Evolutionary conservation across 2,329 filamentous ascomycete genomes (phyloP).

Genomic region (Daldinia sp.): DNA sequence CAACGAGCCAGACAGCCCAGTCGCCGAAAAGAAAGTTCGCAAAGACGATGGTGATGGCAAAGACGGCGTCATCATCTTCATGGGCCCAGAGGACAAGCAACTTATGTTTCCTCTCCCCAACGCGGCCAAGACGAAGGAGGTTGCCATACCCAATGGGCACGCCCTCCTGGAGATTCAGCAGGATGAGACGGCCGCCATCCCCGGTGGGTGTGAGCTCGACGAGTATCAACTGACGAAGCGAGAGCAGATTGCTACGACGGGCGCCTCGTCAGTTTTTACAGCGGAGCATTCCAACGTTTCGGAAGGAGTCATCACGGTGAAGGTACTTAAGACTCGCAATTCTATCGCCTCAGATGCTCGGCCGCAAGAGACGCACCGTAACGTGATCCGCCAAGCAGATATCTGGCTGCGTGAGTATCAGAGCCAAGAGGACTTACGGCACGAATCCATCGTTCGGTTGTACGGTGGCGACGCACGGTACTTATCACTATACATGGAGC

Average conservation of each 20-base stretch:
- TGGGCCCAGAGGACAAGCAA: slow-evolving; percentile 62
- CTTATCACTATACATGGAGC: slow-evolving; percentile 71
- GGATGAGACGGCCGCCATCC: slow-evolving; percentile 63
- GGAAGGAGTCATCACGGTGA: slow-evolving; percentile 69
- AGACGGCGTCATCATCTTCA: slow-evolving; percentile 68
- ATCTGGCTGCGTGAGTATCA: slow-evolving; percentile 70
- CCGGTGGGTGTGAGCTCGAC: slow-evolving; percentile 64
- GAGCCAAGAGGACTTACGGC: slow-evolving; percentile 66
- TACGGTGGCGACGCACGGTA: slow-evolving; percentile 71
- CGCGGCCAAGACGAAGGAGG: slow-evolving; percentile 60
- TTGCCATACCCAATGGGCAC: slow-evolving; percentile 61
- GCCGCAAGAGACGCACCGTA: slow-evolving; percentile 64
- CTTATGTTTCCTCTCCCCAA: slow-evolving; percentile 66
- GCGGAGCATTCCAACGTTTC: slow-evolving; percentile 65
- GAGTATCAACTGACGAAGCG: slow-evolving; percentile 67
- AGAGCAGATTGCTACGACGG: slow-evolving; percentile 67
- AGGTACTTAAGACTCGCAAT: slow-evolving; percentile 68
- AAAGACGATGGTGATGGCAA: slow-evolving; percentile 47
- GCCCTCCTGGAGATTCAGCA: slow-evolving; percentile 64
- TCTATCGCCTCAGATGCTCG: slow-evolving; percentile 57
- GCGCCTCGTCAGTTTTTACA: slow-evolving; percentile 67
- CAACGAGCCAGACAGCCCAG: slow-evolving; percentile 51
- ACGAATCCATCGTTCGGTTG: slow-evolving; percentile 69
- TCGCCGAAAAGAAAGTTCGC: slow-evolving; percentile 59
- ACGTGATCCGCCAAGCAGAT: slow-evolving; percentile 69